A percentile compares a stretch with the other conserved stretches of the same genome.
These are phyloP conservation scores for Ogataea polymorpha DNA, from an alignment of 805 yeast species.

Conservation along the genomic window DNA sequence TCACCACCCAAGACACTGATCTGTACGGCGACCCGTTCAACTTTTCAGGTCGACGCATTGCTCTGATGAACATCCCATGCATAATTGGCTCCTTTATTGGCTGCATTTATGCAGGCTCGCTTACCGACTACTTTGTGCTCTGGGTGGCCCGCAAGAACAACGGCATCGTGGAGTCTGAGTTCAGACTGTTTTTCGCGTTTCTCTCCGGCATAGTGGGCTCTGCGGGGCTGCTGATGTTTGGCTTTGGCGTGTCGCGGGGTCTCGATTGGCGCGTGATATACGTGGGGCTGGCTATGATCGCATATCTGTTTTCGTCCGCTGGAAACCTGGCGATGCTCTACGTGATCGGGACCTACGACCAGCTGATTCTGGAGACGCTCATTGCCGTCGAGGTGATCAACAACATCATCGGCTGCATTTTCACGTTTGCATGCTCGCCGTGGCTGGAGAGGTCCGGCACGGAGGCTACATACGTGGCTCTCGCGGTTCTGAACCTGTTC, in stretches of 20 bases:
- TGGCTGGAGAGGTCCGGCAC: conserved; percentile 59
- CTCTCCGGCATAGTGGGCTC: conserved; percentile 59
- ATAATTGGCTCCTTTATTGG: conserved; percentile 64
- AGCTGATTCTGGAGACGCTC: conserved; percentile 62
- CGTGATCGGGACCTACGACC: conserved; percentile 65
- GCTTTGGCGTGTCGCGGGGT: conserved; percentile 55
- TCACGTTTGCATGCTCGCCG: conserved; percentile 63
- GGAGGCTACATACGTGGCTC: conserved; percentile 55
- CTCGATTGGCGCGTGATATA: conserved; percentile 53
- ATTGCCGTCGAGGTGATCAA: conserved; percentile 63
- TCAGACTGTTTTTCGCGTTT: conserved; percentile 54
- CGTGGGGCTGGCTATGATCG: conserved; percentile 61
- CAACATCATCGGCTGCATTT: conserved; percentile 59
- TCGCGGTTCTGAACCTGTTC: conserved; percentile 55
- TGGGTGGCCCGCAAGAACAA: conserved; percentile 59
- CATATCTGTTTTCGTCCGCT: conserved; percentile 65
- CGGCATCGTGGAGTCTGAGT: conserved; percentile 65
- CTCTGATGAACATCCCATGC: conserved; percentile 73
- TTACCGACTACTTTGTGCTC: conserved; percentile 61
- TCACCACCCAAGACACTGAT: conserved; percentile 66
- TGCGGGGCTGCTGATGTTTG: conserved; percentile 60
- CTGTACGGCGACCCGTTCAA: conserved; percentile 64
- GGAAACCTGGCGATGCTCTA: conserved; percentile 67
- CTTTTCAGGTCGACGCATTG: conserved; percentile 61
- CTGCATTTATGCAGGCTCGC: conserved; percentile 61